A percentile compares a stretch with the other conserved stretches of the same genome.
Conservation (phyloP, 257 asterid species). For the Nicotiana benthamiana region DNA sequence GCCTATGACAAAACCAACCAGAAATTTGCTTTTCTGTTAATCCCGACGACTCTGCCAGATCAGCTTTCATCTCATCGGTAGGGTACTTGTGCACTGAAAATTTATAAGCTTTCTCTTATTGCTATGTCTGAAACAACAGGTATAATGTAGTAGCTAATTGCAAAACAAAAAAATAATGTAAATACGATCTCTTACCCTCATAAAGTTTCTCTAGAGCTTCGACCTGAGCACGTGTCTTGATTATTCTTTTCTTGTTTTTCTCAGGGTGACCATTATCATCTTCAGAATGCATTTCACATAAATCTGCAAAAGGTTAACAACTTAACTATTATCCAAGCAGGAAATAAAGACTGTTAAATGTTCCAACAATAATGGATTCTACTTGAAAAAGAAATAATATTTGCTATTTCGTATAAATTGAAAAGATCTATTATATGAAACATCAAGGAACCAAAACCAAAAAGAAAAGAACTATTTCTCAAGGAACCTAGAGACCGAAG, state of each 20-base stretch:
- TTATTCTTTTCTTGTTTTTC: slow-evolving; percentile 54
- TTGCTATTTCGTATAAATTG: background rate
- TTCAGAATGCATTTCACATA: slow-evolving; percentile 48
- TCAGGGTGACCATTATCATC: slow-evolving; percentile 56
- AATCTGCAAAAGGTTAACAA: slow-evolving; percentile 22
- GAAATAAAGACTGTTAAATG: background rate
- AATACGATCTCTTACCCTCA: slow-evolving; percentile 31
- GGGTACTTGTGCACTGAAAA: slow-evolving; percentile 82
- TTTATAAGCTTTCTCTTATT: background rate
- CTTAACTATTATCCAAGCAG: background rate
- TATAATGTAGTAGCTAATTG: background rate
- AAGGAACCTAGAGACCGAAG: background rate
- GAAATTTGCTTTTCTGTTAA: slow-evolving; percentile 92
- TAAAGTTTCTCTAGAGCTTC: slow-evolving; percentile 65
- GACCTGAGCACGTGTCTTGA: slow-evolving; percentile 62
- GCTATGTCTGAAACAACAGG: background rate
- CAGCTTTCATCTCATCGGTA: slow-evolving; percentile 56
- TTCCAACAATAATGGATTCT: background rate
- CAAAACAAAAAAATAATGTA: slow-evolving; percentile 4
- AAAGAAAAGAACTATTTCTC: background rate
- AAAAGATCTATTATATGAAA: background rate
- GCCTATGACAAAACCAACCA: slow-evolving; percentile 96
- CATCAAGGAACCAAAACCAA: no score
- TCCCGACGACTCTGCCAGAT: slow-evolving; percentile 67
- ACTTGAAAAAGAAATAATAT: background rate